These are phyloP conservation scores for Saccharomyces hybrid DNA, from an alignment of 1,139 yeast species.

Conservation along the genomic window DNA sequence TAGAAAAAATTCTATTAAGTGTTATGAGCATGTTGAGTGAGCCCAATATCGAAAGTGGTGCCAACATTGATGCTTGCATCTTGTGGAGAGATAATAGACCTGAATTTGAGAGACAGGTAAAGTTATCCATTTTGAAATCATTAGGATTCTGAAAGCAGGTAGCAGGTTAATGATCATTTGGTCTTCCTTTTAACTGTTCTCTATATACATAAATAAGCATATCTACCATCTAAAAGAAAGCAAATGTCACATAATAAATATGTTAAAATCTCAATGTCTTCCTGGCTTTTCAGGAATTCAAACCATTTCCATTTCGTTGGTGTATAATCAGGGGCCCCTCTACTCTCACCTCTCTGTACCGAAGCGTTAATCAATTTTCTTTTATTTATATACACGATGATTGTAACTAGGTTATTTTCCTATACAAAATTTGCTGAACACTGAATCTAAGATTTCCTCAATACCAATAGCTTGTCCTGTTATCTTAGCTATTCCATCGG, in stretches of 20 bases:
- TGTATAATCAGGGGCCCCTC: background rate
- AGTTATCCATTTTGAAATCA: constrained; percentile 24
- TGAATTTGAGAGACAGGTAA: constrained; percentile 59
- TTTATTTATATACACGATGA: background rate
- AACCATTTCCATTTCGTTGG: background rate
- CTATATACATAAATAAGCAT: constrained; percentile 1
- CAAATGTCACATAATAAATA: background rate
- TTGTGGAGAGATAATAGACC: constrained; percentile 81
- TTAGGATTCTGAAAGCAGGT: constrained; percentile 23
- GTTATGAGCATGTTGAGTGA: constrained; percentile 96
- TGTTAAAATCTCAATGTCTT: background rate
- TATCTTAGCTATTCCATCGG: constrained; percentile 84
- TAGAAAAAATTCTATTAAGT: constrained; percentile 85
- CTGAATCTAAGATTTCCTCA: constrained; percentile 86
- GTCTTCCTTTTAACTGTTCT: background rate
- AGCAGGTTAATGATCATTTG: background rate
- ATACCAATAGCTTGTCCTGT: constrained; percentile 86
- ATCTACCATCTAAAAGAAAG: background rate
- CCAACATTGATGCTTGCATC: constrained; percentile 93
- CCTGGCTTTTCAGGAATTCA: background rate
- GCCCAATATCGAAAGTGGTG: constrained; percentile 95
- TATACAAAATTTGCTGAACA: constrained; percentile 85
- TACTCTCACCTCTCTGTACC: background rate
- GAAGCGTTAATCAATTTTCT: background rate
- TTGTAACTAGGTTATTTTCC: constrained; percentile 56